Conservation (phyloP, 2,329 filamentous ascomycete species). For the Juglanconis oblonga region DNA sequence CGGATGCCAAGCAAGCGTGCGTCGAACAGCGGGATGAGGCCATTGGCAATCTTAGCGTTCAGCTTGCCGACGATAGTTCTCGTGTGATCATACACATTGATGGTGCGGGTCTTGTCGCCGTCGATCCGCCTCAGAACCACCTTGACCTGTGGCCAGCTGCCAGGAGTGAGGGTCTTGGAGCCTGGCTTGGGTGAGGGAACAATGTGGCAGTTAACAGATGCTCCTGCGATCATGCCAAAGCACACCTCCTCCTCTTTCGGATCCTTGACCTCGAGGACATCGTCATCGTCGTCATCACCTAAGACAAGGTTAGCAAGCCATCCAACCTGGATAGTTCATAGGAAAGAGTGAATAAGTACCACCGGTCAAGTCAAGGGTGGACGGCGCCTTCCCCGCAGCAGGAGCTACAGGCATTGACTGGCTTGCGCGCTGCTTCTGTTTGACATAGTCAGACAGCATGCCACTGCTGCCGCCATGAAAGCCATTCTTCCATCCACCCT, state of each 20-base stretch:
- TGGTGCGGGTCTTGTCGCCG: slow-evolving; percentile 54
- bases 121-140: slow-evolving; percentile 62
- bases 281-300: slow-evolving; percentile 52
- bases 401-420: slow-evolving; percentile 11
- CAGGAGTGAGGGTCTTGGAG: slow-evolving; percentile 54
- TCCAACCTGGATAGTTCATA: not conserved
- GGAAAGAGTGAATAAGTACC: slow-evolving; percentile 30
- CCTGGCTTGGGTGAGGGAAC: slow-evolving; percentile 69
- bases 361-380: slow-evolving; percentile 56
- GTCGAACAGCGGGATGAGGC: slow-evolving; percentile 72
- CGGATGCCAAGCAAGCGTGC: slow-evolving; percentile 61
- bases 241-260: slow-evolving; percentile 71
- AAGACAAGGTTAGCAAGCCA: slow-evolving; percentile 21
- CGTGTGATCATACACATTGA: slow-evolving; percentile 72
- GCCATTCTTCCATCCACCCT: slow-evolving; percentile 29
- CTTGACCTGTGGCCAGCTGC: slow-evolving; percentile 71
- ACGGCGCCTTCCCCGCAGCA: slow-evolving; percentile 24
- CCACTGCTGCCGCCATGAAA: slow-evolving; percentile 50
- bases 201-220: slow-evolving; percentile 62
- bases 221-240: slow-evolving; percentile 71
- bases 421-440: slow-evolving; percentile 52
- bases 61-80: slow-evolving; percentile 73
- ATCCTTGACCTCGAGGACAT: slow-evolving; percentile 52
- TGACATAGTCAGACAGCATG: slow-evolving; percentile 65
- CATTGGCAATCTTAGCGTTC: slow-evolving; percentile 63